Conservation (phyloP, 23 red algal genomes). For the Gracilaria domingensis region DNA sequence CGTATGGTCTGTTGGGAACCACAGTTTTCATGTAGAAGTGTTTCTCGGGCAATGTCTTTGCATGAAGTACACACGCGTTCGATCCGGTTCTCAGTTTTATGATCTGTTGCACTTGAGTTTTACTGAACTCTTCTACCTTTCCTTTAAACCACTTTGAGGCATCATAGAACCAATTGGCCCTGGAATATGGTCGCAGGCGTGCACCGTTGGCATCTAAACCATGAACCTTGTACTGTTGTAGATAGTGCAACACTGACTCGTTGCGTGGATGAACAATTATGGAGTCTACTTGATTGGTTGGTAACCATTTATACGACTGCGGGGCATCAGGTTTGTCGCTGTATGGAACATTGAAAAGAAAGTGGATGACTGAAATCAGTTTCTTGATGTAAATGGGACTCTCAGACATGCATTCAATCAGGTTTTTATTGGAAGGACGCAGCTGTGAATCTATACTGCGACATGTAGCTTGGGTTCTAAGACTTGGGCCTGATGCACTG, state of each 20-base stretch:
- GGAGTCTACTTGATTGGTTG: background rate
- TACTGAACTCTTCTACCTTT: background rate
- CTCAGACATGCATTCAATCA: too few relatives aligned
- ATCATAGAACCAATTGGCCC: background rate
- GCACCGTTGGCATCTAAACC: constrained; percentile 6
- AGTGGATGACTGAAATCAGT: too few relatives aligned
- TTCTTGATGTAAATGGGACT: too few relatives aligned
- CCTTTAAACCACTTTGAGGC: background rate
- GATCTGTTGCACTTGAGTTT: background rate
- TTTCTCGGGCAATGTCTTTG: background rate
- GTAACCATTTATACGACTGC: background rate
- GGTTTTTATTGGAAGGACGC: too few relatives aligned
- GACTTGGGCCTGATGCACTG: too few relatives aligned
- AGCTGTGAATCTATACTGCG: too few relatives aligned
- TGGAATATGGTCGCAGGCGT: background rate
- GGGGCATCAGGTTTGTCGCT: background rate
- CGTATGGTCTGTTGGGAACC: background rate
- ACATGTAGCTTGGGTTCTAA: too few relatives aligned
- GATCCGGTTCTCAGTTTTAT: background rate
- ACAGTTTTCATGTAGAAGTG: constrained; percentile 7
- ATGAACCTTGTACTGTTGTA: background rate
- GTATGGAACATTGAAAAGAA: background rate
- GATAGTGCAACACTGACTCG: background rate
- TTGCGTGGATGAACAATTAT: background rate
- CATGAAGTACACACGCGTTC: background rate